Conservation (phyloP, 805 yeast species). For the Starmera caribaea region DNA sequence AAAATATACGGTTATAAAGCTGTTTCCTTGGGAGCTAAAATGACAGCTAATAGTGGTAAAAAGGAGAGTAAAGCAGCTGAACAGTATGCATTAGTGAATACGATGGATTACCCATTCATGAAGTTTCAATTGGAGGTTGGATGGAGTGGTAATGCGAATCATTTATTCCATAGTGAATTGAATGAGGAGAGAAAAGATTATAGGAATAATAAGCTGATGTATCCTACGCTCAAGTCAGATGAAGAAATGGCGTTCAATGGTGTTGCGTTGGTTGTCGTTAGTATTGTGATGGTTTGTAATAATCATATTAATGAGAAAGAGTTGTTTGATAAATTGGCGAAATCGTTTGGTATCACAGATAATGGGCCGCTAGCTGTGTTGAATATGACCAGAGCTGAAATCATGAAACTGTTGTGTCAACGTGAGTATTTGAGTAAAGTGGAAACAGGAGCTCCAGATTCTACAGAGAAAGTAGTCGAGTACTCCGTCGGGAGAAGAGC, state of each 20-base stretch:
- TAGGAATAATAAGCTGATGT: conserved; percentile 9
- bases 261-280: conserved; percentile 10
- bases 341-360: conserved; percentile 22
- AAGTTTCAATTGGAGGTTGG: conserved; percentile 4
- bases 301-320: conserved; percentile 30
- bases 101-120: conserved; percentile 5
- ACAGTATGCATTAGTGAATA: conserved; percentile 11
- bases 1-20: neutral
- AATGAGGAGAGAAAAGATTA: conserved; percentile 16
- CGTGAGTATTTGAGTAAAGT: too few species aligned
- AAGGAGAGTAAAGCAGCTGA: neutral
- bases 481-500: conserved; percentile 21
- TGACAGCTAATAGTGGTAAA: neutral
- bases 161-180: conserved; percentile 14
- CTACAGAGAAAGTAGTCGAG: conserved; percentile 17
- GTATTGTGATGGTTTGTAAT: conserved; percentile 14
- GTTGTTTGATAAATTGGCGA: conserved; percentile 28
- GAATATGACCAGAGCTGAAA: conserved; percentile 10
- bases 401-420: conserved; percentile 9
- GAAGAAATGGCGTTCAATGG: conserved; percentile 12
- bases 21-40: neutral
- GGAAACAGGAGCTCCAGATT: too few species aligned
- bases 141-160: conserved; percentile 6
- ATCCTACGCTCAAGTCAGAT: conserved; percentile 11
- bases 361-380: conserved; percentile 5